Evolutionary conservation across 148 eudicot species (phyloP).

Genomic region (Nepenthes mirabilis): DNA sequence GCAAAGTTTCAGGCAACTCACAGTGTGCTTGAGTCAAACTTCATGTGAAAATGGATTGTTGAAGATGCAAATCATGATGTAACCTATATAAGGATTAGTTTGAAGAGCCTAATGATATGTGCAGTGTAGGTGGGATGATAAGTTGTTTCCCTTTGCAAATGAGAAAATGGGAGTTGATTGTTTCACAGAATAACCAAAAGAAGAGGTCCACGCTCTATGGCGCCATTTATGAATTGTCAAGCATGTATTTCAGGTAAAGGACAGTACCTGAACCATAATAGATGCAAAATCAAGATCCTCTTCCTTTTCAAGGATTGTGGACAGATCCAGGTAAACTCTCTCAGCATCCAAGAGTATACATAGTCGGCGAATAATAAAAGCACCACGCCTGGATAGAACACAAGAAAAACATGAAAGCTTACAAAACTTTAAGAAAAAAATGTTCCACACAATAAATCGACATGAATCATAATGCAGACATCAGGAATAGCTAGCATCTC

Average conservation of each 20-base stretch:
- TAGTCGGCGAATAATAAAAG: conserved; percentile 80
- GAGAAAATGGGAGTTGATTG: too few species aligned
- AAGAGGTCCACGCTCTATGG: background rate
- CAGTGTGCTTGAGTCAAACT: too few species aligned
- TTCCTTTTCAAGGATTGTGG: conserved; percentile 68
- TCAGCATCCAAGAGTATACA: conserved; percentile 88
- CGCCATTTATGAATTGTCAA: background rate
- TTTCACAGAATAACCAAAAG: background rate
- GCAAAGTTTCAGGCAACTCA: too few species aligned
- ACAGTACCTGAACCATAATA: conserved; percentile 86
- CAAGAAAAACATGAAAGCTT: conserved; percentile 1
- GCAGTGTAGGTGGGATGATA: too few species aligned
- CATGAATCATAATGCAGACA: background rate
- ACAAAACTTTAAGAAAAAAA: background rate
- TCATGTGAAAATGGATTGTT: too few species aligned
- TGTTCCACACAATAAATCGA: background rate
- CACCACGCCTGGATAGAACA: conserved; percentile 61
- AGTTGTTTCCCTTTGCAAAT: too few species aligned
- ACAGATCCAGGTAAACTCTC: conserved; percentile 81
- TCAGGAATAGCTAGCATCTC: background rate
- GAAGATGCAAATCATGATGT: too few species aligned
- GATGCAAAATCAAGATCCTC: conserved; percentile 90
- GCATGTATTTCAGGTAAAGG: background rate
- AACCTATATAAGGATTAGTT: too few species aligned
- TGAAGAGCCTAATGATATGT: too few species aligned